These are phyloP conservation scores for Sarocladium oryzae DNA, from an alignment of 2,329 filamentous ascomycete genomes.

Conservation along the genomic window DNA sequence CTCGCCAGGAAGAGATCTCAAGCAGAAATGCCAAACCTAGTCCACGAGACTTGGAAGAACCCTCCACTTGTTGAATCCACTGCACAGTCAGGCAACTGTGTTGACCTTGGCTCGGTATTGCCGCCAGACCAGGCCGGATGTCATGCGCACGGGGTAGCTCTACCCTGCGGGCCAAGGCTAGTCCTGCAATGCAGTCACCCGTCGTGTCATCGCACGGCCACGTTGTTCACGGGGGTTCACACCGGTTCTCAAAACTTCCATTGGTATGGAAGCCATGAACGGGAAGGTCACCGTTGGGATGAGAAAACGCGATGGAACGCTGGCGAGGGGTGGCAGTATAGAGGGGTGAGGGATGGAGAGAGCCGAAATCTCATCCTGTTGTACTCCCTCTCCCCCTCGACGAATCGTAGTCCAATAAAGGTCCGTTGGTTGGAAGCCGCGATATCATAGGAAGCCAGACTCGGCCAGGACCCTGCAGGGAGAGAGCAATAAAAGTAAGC, in stretches of 20 bases:
- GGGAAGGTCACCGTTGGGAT: not conserved
- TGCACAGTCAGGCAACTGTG: not conserved
- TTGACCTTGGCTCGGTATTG: not conserved
- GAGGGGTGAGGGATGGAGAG: not conserved
- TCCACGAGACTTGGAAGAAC: not conserved
- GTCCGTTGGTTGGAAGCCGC: not conserved
- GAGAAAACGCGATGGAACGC: not conserved
- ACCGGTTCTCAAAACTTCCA: not conserved
- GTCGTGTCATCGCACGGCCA: not conserved
- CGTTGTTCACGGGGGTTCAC: not conserved
- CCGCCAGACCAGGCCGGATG: not conserved
- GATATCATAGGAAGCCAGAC: conserved; percentile 50
- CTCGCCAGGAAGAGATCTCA: no score
- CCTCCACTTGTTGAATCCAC: not conserved
- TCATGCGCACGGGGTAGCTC: not conserved
- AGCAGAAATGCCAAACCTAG: not conserved
- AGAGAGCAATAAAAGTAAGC: conserved; percentile 12
- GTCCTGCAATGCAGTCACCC: not conserved
- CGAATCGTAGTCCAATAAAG: not conserved
- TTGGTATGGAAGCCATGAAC: not conserved
- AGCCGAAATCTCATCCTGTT: not conserved
- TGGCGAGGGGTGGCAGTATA: not conserved
- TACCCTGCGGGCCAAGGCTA: not conserved
- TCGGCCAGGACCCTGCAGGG: conserved; percentile 49
- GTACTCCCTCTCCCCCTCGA: not conserved